Conservation (phyloP, 768 basidiomycete species). For the Auriscalpium microsporum region DNA sequence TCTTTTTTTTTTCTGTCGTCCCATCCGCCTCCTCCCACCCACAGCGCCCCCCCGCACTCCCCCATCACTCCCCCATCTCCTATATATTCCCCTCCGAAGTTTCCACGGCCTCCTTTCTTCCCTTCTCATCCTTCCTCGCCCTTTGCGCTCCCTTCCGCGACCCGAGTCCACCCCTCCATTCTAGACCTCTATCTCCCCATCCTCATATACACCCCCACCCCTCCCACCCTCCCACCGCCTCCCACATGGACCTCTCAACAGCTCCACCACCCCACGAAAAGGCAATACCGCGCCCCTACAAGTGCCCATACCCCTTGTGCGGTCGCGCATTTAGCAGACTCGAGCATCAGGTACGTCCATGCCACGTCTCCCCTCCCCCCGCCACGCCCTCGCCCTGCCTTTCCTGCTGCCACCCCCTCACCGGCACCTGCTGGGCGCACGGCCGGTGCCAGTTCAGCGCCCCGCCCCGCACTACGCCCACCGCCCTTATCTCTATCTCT, state of each 20-base stretch:
- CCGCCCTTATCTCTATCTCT: neutral
- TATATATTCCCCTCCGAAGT: conserved; percentile 3
- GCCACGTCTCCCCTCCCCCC: neutral
- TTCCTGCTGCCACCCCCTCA: no score
- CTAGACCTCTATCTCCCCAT: conserved; percentile 4
- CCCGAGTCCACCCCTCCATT: conserved; percentile 5
- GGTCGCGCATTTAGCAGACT: conserved; percentile 93
- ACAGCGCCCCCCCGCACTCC: neutral
- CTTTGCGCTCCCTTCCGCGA: neutral
- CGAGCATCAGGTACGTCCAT: conserved; percentile 77
- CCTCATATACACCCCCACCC: neutral
- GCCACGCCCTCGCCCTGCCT: neutral
- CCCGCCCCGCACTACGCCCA: neutral
- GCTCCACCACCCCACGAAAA: conserved; percentile 26
- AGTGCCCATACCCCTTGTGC: conserved; percentile 87
- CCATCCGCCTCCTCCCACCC: neutral
- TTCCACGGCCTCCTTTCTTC: conserved; percentile 1
- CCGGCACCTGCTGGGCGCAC: neutral
- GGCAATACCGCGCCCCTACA: conserved; percentile 71
- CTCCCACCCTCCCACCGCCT: neutral
- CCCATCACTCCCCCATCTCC: neutral
- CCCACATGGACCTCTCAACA: neutral
- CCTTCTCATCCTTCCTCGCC: neutral
- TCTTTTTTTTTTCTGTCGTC: neutral
- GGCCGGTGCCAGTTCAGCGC: neutral